These are phyloP conservation scores for Rusavskia elegans DNA, from an alignment of 495 filamentous ascomycete genomes.

Conservation along the genomic window DNA sequence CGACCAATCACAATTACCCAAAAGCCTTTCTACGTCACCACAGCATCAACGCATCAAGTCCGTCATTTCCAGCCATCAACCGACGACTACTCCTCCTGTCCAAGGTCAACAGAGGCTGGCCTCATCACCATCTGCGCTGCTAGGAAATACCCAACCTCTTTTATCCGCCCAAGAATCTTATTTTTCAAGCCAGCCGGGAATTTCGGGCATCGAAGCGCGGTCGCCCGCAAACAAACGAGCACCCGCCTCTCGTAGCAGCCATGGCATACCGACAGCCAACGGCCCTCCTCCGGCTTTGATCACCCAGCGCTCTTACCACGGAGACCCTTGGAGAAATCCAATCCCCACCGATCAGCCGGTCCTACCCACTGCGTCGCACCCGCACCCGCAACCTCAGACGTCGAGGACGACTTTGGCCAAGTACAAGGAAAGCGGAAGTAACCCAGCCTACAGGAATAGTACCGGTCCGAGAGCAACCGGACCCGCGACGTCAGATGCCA, in stretches of 20 bases:
- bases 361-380: background rate
- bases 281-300: slow-evolving; percentile 30
- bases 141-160: background rate
- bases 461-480: background rate
- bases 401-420: too few relatives aligned
- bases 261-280: slow-evolving; percentile 25
- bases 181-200: slow-evolving; percentile 16
- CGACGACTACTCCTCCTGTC: background rate
- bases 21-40: background rate
- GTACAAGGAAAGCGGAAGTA: too few relatives aligned
- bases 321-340: slow-evolving; percentile 6
- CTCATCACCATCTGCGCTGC: slow-evolving; percentile 4
- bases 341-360: slow-evolving; percentile 1
- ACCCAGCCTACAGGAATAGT: background rate
- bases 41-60: background rate
- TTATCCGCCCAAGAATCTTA: slow-evolving; percentile 12
- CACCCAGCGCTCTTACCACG: slow-evolving; percentile 23
- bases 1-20: background rate
- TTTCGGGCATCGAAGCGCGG: slow-evolving; percentile 16
- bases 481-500: background rate
- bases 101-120: background rate
- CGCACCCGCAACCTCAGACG: background rate
- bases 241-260: slow-evolving; percentile 26
- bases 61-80: background rate
- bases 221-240: slow-evolving; percentile 18